A percentile compares a stretch with the other conserved stretches of the same genome.
phyloP scores from a whole-genome alignment of 768 basidiomycete genomes.

The Boletus coccyginus region DNA sequence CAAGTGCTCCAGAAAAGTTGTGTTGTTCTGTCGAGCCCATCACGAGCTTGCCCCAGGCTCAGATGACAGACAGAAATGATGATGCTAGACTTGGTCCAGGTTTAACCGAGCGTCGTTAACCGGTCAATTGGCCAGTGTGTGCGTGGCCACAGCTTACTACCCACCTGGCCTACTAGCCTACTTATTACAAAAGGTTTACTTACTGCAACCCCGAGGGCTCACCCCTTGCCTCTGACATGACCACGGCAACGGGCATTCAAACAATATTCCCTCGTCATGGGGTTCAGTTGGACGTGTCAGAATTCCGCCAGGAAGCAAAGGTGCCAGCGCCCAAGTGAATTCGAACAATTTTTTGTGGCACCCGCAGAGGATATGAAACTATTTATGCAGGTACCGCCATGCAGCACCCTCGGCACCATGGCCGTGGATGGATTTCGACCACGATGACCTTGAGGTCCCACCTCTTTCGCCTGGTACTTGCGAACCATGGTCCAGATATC shows the following conservation, averaged over 20 bases:
- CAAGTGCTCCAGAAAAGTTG: slow-evolving; percentile 90
- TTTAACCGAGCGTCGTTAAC: not conserved
- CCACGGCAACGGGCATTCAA: slow-evolving; percentile 5
- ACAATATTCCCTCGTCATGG: slow-evolving; percentile 1
- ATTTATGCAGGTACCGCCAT: slow-evolving; percentile 33
- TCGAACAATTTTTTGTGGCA: not conserved
- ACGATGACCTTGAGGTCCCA: slow-evolving; percentile 15
- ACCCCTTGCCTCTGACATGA: slow-evolving; percentile 8
- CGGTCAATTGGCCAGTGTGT: no score
- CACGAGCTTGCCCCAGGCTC: not conserved
- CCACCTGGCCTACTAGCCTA: no score
- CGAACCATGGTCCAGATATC: slow-evolving; percentile 39
- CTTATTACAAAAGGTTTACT: no score
- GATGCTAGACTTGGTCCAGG: no score
- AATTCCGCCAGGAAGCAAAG: slow-evolving; percentile 3
- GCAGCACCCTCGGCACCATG: slow-evolving; percentile 40
- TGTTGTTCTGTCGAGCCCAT: slow-evolving; percentile 46
- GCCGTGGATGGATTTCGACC: slow-evolving; percentile 40
- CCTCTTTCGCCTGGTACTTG: not conserved
- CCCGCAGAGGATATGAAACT: slow-evolving; percentile 8
- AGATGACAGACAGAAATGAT: not conserved
- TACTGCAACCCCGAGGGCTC: no score
- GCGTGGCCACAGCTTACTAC: no score
- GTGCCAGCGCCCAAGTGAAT: slow-evolving; percentile 28
- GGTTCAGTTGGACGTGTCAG: slow-evolving; percentile 9